Evolutionary conservation across 805 yeast genomes (phyloP).

Genomic region (Wickerhamiella musiphila): DNA sequence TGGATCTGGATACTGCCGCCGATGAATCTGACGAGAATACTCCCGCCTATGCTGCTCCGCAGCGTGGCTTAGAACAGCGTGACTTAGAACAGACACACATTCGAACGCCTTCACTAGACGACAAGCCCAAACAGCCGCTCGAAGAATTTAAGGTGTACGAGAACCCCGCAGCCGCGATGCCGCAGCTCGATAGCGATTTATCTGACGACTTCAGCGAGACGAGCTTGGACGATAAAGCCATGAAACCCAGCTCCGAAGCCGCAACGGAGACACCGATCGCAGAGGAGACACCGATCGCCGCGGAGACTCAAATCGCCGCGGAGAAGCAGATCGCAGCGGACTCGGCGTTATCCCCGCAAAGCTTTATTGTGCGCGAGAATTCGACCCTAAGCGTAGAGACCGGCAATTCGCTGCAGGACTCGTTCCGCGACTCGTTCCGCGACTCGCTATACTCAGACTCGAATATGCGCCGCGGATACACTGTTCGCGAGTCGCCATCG

Average conservation of each 20-base stretch:
- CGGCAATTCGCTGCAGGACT: slow-evolving; percentile 1
- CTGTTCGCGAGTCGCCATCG: slow-evolving; percentile 5
- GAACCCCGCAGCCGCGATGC: neutral
- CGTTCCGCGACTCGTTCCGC: too few species aligned
- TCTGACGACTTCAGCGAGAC: too few species aligned
- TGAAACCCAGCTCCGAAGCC: too few species aligned
- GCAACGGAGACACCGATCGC: too few species aligned
- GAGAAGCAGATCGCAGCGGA: too few species aligned
- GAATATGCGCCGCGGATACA: slow-evolving; percentile 4
- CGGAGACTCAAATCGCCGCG: too few species aligned
- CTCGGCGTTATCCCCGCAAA: neutral
- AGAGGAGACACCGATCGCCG: too few species aligned
- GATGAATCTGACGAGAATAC: neutral
- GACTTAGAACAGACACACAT: too few species aligned
- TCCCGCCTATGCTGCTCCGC: neutral
- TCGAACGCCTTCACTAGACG: too few species aligned
- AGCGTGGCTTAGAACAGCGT: neutral
- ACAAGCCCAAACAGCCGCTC: too few species aligned
- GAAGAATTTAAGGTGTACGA: neutral
- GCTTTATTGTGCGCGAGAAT: neutral
- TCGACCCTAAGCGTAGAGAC: slow-evolving; percentile 1
- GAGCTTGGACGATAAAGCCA: too few species aligned
- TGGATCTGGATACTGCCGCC: neutral
- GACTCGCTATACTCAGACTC: neutral
- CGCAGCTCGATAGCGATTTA: slow-evolving; percentile 10